Conservation (phyloP, 2,329 filamentous ascomycete species). For the Fusarium temperatum region DNA sequence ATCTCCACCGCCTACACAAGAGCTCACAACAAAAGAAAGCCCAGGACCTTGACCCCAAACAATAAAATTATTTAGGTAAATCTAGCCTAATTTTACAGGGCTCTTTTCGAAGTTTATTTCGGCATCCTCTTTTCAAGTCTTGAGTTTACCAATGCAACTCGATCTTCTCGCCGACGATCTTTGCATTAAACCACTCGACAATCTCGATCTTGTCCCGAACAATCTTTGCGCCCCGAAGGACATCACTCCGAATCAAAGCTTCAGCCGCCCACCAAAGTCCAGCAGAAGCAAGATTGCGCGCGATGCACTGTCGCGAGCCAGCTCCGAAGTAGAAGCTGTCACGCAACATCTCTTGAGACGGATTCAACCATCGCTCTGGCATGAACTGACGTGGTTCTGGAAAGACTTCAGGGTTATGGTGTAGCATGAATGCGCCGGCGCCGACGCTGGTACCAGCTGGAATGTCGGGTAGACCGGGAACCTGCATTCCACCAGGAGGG, state of each 20-base stretch:
- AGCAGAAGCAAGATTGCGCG: background rate
- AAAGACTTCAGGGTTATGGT: background rate
- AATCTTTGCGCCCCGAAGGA: background rate
- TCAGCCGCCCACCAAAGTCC: background rate
- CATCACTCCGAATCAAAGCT: background rate
- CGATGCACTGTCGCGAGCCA: background rate
- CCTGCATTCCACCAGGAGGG: background rate
- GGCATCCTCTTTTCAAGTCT: background rate
- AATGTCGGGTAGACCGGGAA: background rate
- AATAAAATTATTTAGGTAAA: background rate
- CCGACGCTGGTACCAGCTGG: background rate
- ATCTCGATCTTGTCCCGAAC: too few relatives aligned
- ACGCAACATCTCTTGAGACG: background rate
- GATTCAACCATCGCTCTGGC: background rate
- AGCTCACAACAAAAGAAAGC: background rate
- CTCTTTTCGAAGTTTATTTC: background rate
- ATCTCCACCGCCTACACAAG: rapidly evolving
- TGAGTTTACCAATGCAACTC: background rate
- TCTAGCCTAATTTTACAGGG: background rate
- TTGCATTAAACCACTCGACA: background rate
- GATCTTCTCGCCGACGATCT: background rate
- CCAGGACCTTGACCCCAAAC: rapidly evolving
- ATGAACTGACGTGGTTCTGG: background rate
- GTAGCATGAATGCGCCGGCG: background rate
- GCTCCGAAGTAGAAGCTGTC: background rate